Percentiles rank a stretch among this genome's conserved stretches.
Conservation (phyloP, 106 monocot species). For the Iris macrosiphon region DNA sequence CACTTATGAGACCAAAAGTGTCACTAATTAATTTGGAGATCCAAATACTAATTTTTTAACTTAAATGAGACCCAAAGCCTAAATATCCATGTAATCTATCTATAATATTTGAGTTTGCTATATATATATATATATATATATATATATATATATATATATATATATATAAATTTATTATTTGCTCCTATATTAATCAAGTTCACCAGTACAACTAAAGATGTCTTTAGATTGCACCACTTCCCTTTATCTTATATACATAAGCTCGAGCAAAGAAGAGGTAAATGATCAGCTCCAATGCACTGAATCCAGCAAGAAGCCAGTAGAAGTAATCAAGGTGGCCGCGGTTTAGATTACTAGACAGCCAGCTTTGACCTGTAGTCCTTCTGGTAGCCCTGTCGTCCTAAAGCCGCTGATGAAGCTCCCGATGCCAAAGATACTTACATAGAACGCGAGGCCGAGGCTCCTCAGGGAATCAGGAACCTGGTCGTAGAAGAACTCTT, state of each 20-base stretch:
- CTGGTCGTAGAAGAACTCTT: slow-evolving; percentile 41
- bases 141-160: no score
- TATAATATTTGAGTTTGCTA: no score
- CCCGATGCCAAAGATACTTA: slow-evolving; percentile 30
- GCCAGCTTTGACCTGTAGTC: slow-evolving; percentile 15
- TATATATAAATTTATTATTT: no score
- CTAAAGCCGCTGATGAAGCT: slow-evolving; percentile 28
- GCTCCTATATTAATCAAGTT: no score
- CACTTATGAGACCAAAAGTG: no score
- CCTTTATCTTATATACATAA: slow-evolving; percentile 17
- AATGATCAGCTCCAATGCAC: slow-evolving; percentile 7
- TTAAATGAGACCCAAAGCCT: no score
- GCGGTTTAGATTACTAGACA: slow-evolving; percentile 14
- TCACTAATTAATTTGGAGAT: no score
- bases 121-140: no score
- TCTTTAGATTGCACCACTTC: background rate
- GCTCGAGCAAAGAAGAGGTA: slow-evolving; percentile 8
- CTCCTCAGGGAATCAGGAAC: slow-evolving; percentile 24
- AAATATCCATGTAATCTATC: no score
- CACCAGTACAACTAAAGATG: no score
- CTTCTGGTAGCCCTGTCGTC: slow-evolving; percentile 3
- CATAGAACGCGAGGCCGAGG: slow-evolving; percentile 25
- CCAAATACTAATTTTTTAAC: no score
- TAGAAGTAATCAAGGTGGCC: slow-evolving; percentile 34
- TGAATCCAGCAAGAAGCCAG: slow-evolving; percentile 28